Evolutionary conservation across 257 asterid genomes (phyloP), one percentile per base, ranked within the genome.

Genomic region (Cinchona pubescens): DNA sequence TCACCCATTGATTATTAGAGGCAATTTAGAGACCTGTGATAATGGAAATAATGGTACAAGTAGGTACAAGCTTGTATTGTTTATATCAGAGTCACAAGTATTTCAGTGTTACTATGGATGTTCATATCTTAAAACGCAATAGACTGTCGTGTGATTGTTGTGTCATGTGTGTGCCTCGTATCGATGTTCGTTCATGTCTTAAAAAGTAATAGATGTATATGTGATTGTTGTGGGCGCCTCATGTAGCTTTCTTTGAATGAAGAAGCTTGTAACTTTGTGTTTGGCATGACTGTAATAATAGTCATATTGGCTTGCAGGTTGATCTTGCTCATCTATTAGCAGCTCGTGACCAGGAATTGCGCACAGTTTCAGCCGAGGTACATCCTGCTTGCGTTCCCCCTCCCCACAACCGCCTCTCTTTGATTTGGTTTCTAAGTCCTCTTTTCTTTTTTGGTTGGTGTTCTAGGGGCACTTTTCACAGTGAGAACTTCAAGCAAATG

Each of bases 341-440:
- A 64, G 88, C 97, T 85, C 92, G 98, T 65, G 99, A 95, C 86
- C 99, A 95, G 79, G 99, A 95, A 82, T 79, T 95, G 66, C 97
- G 99, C 46, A 95, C 99, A 70, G 88, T 90, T 81, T 86, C 97
- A 45, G 97, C 99, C 72, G 97, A 95, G 97, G 98, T 92, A 86
- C 69, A 25, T 72, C 13, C 48, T 18, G 21, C 75, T 69, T 42
- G 69, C 1, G 1, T 49, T 61, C 61, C n/a, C 23, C n/a, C n/a
- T 46, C 35, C 29, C 27, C 27, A 16, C 30, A 14, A 2, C 7
- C 29, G 12, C 59, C 71, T 46, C 29, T 19, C 51, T 25, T 18
- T 72, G 38, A 2, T 45, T 37, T 61, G 32, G 34, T 27, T 67
- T 30, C 48, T 29, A 15, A 25, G 1, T 45, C 27, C 48, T 66